A percentile compares a stretch with the other conserved stretches of the same genome.
Evolutionary conservation across 768 basidiomycete genomes (phyloP).

Genomic region (Leccinellum rugosiceps): DNA sequence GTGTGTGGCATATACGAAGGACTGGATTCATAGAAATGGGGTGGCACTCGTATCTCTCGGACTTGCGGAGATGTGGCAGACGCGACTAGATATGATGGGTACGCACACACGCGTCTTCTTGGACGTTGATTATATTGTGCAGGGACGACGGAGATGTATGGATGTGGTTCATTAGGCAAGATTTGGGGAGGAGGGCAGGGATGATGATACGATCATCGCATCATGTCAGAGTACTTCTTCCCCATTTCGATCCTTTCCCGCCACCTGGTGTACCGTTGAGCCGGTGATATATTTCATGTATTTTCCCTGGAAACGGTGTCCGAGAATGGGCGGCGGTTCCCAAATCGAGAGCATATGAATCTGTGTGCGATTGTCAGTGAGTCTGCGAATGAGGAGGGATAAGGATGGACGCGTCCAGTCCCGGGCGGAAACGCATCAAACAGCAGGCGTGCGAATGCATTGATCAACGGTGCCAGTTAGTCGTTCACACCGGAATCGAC

Average conservation of each 20-base stretch:
- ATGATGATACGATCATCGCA: not conserved
- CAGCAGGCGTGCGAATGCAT: not conserved
- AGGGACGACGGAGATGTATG: not conserved
- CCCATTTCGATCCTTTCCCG: not conserved
- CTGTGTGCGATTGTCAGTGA: not conserved
- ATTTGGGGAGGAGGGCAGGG: not conserved
- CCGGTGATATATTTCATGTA: not conserved
- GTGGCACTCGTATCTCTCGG: not conserved
- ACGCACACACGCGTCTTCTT: not conserved
- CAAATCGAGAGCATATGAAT: not conserved
- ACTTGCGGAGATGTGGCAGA: not conserved
- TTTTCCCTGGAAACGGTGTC: not conserved
- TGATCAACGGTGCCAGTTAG: not conserved
- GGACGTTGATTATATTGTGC: not conserved
- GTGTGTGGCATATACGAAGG: not conserved
- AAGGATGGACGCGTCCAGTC: not conserved
- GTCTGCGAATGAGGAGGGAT: not conserved
- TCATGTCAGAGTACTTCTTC: not conserved
- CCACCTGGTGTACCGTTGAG: not conserved
- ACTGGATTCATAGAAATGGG: not conserved
- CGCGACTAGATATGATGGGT: not conserved
- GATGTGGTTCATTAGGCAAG: not conserved
- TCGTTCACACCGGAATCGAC: not conserved
- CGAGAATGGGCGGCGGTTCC: no score
- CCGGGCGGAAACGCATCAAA: not conserved